Base-by-base conservation (phyloP, 192 early-diverging fungal species). In the Coemansia sp. region DNA sequence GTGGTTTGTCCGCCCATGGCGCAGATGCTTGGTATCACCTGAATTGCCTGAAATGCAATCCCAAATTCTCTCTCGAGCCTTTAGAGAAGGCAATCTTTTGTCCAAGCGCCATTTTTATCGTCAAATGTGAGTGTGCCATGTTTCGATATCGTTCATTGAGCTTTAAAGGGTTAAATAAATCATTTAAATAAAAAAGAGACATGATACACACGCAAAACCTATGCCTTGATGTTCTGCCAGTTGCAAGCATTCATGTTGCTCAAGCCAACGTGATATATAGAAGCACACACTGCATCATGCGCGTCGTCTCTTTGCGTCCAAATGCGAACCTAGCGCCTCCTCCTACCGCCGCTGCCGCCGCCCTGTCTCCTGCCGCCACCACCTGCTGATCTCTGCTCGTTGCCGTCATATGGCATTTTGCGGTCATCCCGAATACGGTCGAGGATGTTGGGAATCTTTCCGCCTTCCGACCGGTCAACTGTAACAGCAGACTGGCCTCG, bases 341-440 rank as follows among this genome's bases (percentile, higher is more conserved):
- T 50, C 29, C 29, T 32, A 7, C 29, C 38, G 12, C 9, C 38
- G 29, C 67, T 29, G 58, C 37, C 32, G 33, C 70, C 33, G 29
- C 60, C 59, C n/a, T 60, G 46, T 35, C 73, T 40, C 19, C 67
- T 42, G 35, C 60, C 43, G 32, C 53, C 29, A 14, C 58, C 27
- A 21, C 14, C 29, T 12, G 14, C 24, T 56, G 43, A 56, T 29
- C n/a, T 35, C 52, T 35, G 17, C 7, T 34, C 52, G 32, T 10
- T 54, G 15, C 36, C 32, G 41, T 41, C 38, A 33, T 48, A 14
- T 2, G 48, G 7, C 11, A 54, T 48, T 15, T 65, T 18, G 35
- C 65, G 75, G n/a, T 64, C 61, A 33, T 72, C 69, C 33, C 56
- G 42, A 8, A 78, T 52, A 4, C 75, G 75, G 24, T 78, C 75